Evolutionary conservation across 169 alveolate species (phyloP), one percentile per base, ranked within the genome.

Genomic region (Fabrea salina): DNA sequence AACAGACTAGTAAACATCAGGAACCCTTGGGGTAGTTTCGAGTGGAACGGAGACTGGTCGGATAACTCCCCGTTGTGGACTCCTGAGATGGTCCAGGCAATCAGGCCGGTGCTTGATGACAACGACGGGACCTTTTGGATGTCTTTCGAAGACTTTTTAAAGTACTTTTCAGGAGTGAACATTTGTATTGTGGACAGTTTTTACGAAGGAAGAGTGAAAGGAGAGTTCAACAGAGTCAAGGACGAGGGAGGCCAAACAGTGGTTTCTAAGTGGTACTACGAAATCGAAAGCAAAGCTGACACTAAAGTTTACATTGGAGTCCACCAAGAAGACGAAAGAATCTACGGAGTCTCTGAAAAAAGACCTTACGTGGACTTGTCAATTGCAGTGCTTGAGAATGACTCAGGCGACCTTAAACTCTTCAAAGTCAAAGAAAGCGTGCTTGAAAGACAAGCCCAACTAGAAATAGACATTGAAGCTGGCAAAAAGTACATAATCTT

Each of bases 171-270:
- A 16, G 83, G 91, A 22, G 61, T 84, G 53, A 92, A 90, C 64
- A 92, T 93, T 39, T 93, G 97, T 77, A 86, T 88, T 66, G 92
- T 91, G 0, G 84, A 86, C 76, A 90, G 89, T 72, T 90, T 93
- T 95, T 92, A 93, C 67, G 97, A 93, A 82, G 93, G 88, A 6
- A 87, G 95, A 79, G 82, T 93, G 0, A 89, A 92, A 83, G 97
- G 97, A 5, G 88, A 88, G 75, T 93, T 88, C 66, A 80, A 90
- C 0, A 83, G 89, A 83, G 76, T 75, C 2, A 59, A 57, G 7
- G 89, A 82, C 44, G 77, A 57, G 25, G 49, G 82, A 56, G 88
- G 85, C 51, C 50, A 19, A 58, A 64, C 80, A 25, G 88, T 86
- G 68, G 70, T 82, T 39, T 84, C 93, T 1, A 93, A 90, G 82